phyloP scores from a whole-genome alignment of 371 early-diverging fungal genomes.

The Mortierella sp. region DNA sequence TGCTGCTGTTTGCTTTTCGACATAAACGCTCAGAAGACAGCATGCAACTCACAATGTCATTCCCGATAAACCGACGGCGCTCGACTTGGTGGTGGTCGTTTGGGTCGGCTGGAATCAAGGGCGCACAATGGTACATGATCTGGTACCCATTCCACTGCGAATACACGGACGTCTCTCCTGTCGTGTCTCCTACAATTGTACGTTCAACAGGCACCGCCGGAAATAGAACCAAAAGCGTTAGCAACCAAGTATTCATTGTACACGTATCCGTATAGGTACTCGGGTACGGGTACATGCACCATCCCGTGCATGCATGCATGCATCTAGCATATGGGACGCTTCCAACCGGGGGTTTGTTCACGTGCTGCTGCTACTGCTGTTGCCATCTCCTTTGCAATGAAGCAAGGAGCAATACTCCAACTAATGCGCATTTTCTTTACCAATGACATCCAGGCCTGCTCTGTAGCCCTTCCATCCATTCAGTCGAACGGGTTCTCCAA shows the following conservation, averaged over 20 bases:
- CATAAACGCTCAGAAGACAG: not conserved
- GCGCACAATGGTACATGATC: constrained; percentile 56
- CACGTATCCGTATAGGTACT: not conserved
- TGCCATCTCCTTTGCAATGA: not conserved
- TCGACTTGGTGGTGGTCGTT: constrained; percentile 54
- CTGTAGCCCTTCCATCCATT: constrained; percentile 55
- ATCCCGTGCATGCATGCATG: not conserved
- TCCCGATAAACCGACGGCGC: constrained; percentile 54
- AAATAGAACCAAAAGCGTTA: not conserved
- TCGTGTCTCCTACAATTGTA: constrained; percentile 35
- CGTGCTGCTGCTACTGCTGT: not conserved
- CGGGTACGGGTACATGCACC: not conserved
- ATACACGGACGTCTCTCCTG: constrained; percentile 46
- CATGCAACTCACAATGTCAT: constrained; percentile 43
- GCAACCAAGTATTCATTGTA: not conserved
- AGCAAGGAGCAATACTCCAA: not conserved
- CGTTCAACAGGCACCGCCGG: not conserved
- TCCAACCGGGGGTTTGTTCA: not conserved
- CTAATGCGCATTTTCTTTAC: constrained; percentile 15
- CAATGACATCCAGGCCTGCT: constrained; percentile 51
- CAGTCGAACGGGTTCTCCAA: constrained; percentile 48
- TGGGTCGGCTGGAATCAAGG: constrained; percentile 45
- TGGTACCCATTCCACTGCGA: constrained; percentile 44
- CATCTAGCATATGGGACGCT: not conserved
- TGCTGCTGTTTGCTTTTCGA: not conserved